phyloP scores from a whole-genome alignment of 2,329 filamentous ascomycete genomes.

The Aureobasidium sp. region DNA sequence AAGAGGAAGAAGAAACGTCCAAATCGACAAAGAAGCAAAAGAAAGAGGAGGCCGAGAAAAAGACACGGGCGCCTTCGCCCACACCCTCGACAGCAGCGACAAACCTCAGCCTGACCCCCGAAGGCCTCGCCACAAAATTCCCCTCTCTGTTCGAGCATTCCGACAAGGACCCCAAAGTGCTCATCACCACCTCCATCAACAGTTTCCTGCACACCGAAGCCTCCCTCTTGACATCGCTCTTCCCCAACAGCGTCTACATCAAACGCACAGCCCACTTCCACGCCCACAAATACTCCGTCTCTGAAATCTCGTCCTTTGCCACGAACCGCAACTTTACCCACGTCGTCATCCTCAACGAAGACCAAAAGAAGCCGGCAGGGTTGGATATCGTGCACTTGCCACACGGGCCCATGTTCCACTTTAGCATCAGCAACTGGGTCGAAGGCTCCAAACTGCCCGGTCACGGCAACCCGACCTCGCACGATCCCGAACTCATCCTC shows the following conservation, averaged over 20 bases:
- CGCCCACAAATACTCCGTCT: conserved; percentile 82
- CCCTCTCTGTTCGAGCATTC: conserved; percentile 51
- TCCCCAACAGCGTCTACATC: conserved; percentile 77
- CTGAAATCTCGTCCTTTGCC: conserved; percentile 84
- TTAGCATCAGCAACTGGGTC: conserved; percentile 83
- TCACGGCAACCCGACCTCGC: conserved; percentile 81
- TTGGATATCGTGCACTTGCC: conserved; percentile 81
- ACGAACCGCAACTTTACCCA: conserved; percentile 75
- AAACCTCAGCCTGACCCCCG: conserved; percentile 54
- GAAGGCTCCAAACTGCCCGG: conserved; percentile 82
- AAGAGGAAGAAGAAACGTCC: conserved; percentile 49
- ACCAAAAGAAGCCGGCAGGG: conserved; percentile 75
- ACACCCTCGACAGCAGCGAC: conserved; percentile 51
- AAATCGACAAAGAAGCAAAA: conserved; percentile 31
- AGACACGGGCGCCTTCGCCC: conserved; percentile 43
- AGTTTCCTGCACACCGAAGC: conserved; percentile 82
- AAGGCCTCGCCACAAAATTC: conserved; percentile 55
- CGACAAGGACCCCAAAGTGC: conserved; percentile 65
- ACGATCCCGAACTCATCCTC: conserved; percentile 81
- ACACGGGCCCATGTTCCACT: conserved; percentile 83
- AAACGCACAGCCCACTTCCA: conserved; percentile 76
- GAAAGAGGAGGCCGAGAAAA: conserved; percentile 26
- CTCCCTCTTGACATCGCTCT: conserved; percentile 67
- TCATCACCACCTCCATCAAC: conserved; percentile 87
- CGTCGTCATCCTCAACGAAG: conserved; percentile 79